These are phyloP conservation scores for Wallacemonas collosoma DNA, from an alignment of 208 protist species.

Conservation along the genomic window DNA sequence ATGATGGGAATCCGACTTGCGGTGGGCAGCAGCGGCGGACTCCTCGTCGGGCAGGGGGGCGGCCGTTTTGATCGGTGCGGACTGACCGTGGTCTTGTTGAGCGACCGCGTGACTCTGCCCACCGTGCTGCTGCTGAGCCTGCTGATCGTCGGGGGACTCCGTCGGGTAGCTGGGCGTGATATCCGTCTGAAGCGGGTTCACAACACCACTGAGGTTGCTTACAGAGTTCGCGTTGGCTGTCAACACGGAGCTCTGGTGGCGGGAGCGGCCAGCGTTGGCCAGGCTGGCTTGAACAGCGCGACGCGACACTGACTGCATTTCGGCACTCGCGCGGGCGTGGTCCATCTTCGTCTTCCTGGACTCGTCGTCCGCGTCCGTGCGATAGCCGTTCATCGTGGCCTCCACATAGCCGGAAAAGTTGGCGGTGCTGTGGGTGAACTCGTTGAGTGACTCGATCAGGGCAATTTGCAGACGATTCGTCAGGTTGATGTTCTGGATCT, in stretches of 20 bases:
- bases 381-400: conserved; percentile 49
- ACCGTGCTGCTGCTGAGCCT: not conserved
- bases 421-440: conserved; percentile 53
- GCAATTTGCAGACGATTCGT: conserved; percentile 25
- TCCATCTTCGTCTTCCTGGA: conserved; percentile 27
- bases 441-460: conserved; percentile 43
- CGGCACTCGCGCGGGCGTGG: conserved; percentile 33
- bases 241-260: conserved; percentile 8
- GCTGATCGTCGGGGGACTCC: not conserved
- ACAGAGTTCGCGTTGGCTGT: conserved; percentile 1
- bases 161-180: conserved; percentile 8
- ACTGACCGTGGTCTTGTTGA: not conserved
- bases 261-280: conserved; percentile 7
- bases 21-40: not conserved
- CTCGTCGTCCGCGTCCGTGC: conserved; percentile 30
- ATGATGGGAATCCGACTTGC: not conserved
- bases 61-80: conserved; percentile 9
- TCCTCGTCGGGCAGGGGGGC: conserved; percentile 14
- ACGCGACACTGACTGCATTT: conserved; percentile 24
- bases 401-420: conserved; percentile 54
- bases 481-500: conserved; percentile 29
- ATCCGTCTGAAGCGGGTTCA: conserved; percentile 10
- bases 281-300: conserved; percentile 17
- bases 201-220: conserved; percentile 1
- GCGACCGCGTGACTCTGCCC: not conserved